Conservation (phyloP, 169 alveolate genomes). For the Plasmodium billcollinsi region DNA sequence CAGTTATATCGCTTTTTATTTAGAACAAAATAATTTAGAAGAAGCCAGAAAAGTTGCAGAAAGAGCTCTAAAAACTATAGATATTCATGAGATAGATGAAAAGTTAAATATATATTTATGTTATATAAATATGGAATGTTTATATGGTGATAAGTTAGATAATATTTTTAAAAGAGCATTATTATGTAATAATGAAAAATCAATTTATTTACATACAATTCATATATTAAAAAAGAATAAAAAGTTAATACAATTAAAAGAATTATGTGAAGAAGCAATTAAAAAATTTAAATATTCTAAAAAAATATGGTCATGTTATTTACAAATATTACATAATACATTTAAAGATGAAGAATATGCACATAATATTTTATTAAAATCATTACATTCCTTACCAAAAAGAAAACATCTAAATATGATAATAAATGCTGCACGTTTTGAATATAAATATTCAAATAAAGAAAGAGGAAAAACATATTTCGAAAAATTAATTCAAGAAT, state of each 20-base stretch:
- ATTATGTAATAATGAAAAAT: conserved; percentile 82
- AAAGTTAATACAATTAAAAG: conserved; percentile 79
- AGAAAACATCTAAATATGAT: conserved; percentile 79
- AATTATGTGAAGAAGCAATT: conserved; percentile 80
- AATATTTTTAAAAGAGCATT: conserved; percentile 83
- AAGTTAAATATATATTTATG: conserved; percentile 88
- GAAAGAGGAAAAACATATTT: conserved; percentile 87
- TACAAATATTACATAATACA: conserved; percentile 61
- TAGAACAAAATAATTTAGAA: conserved; percentile 84
- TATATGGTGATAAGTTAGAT: conserved; percentile 84
- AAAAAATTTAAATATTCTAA: conserved; percentile 83
- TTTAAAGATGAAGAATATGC: conserved; percentile 78
- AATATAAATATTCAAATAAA: conserved; percentile 82
- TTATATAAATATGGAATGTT: conserved; percentile 88
- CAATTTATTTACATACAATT: conserved; percentile 80
- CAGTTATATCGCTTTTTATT: conserved; percentile 87
- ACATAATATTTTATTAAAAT: conserved; percentile 73
- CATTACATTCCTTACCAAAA: conserved; percentile 76
- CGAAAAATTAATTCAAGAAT: conserved; percentile 88
- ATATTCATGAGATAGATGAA: conserved; percentile 84
- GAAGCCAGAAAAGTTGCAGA: conserved; percentile 88
- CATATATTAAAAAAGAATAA: conserved; percentile 78
- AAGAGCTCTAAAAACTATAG: conserved; percentile 86
- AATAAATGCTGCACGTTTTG: conserved; percentile 87
- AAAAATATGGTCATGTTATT: conserved; percentile 74